Conservation (phyloP, 1,139 yeast species). For the Protomyces macrosporus region DNA sequence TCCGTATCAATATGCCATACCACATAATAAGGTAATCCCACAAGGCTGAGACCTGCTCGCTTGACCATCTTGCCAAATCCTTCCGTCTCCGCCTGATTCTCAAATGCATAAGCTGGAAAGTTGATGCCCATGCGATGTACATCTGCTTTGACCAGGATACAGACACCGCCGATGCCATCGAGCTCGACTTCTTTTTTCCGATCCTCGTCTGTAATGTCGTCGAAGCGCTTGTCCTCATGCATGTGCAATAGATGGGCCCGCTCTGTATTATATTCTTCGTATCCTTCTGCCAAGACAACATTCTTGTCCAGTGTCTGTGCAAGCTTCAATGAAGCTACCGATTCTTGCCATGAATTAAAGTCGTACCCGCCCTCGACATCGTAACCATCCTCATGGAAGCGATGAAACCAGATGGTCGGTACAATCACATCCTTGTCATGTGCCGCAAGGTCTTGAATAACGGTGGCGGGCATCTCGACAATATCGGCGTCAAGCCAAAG, state of each 20-base stretch:
- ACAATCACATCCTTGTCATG: conserved; percentile 73
- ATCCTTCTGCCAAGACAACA: conserved; percentile 86
- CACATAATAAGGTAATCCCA: conserved; percentile 84
- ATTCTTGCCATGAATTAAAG: conserved; percentile 76
- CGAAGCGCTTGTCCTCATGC: conserved; percentile 28
- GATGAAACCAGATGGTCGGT: conserved; percentile 87
- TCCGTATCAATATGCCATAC: conserved; percentile 52
- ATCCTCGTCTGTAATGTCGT: conserved; percentile 52
- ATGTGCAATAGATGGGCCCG: conserved; percentile 45
- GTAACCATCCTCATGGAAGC: conserved; percentile 59
- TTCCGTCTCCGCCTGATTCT: conserved; percentile 84
- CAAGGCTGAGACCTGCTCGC: conserved; percentile 71
- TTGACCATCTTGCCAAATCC: conserved; percentile 87
- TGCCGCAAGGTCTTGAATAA: conserved; percentile 73
- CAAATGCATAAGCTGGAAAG: conserved; percentile 83
- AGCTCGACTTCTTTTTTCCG: conserved; percentile 62
- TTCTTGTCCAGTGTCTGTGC: conserved; percentile 68
- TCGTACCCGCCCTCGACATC: conserved; percentile 41
- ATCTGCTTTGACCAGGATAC: conserved; percentile 73
- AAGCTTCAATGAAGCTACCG: conserved; percentile 61
- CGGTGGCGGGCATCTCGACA: conserved; percentile 73
- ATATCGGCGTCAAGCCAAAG: conserved; percentile 92
- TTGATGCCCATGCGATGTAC: conserved; percentile 78
- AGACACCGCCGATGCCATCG: conserved; percentile 90
- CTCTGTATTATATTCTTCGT: conserved; percentile 85